These are phyloP conservation scores for Globisporangium parvum DNA, from an alignment of 352 stramenopile species.

Conservation along the genomic window DNA sequence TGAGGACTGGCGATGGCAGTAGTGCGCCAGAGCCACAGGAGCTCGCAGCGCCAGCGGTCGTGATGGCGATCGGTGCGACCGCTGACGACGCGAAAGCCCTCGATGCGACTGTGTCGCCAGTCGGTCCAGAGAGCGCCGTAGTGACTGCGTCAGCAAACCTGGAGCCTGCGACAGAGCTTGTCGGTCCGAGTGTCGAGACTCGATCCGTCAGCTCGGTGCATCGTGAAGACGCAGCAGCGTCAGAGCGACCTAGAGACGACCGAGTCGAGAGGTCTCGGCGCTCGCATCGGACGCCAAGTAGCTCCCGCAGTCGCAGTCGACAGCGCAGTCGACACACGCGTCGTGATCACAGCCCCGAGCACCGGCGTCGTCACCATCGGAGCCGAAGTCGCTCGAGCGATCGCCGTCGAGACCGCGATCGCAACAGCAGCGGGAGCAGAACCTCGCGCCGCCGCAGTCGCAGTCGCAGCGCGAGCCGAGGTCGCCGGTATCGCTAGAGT, in stretches of 20 bases:
- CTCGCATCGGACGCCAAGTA: slow-evolving; percentile 5
- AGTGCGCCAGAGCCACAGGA: not conserved
- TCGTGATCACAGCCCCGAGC: slow-evolving; percentile 7
- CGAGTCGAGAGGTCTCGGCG: not conserved
- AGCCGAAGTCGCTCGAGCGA: slow-evolving; percentile 15
- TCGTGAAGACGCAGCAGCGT: not conserved
- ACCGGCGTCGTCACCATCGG: not conserved
- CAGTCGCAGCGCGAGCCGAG: slow-evolving; percentile 9
- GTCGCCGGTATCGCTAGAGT: slow-evolving; percentile 15
- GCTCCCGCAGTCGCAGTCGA: slow-evolving; percentile 13
- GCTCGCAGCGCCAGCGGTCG: not conserved
- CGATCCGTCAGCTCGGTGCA: not conserved
- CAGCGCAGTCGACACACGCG: slow-evolving; percentile 14
- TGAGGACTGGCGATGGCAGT: no score
- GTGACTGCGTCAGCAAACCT: not conserved
- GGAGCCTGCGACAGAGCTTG: not conserved
- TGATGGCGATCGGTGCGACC: not conserved
- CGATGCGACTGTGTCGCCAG: not conserved
- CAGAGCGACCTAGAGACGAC: not conserved
- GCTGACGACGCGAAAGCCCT: not conserved
- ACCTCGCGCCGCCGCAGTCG: slow-evolving; percentile 1
- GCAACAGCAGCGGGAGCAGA: slow-evolving; percentile 2
- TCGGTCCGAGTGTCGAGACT: not conserved
- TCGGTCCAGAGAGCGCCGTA: not conserved
- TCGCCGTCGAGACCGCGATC: not conserved